Base-by-base conservation (phyloP, 768 basidiomycete species). In the Obba rivulosa region DNA sequence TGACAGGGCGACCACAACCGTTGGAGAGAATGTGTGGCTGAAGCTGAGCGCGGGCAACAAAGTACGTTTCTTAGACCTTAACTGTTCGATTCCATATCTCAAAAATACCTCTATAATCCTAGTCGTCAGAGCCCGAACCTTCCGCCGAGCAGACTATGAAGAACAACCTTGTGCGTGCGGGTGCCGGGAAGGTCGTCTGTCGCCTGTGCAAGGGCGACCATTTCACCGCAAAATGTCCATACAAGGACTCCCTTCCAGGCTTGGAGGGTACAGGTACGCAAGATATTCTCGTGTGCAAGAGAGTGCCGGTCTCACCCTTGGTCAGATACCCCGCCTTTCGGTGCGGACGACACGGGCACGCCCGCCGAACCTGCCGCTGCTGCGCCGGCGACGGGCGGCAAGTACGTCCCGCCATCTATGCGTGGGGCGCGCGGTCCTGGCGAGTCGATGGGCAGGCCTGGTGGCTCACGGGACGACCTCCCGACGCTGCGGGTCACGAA, bases 401-500 rank as follows among this genome's bases (percentile, higher is more conserved):
- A 94, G 69, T 96, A 96, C 65, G 88, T 96, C 14, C 92, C 93
- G 2, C 91, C 92, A n/a, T 88, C 87, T 1, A 87, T 90, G 84
- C 88, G 93, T 59, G 78, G 73, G 2, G 69, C 77, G 73, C 77
- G 83, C 38, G 80, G 79, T 2, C 70, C 83, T 8, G 90, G 92
- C 42, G 91, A 92, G 61, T 73, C 84, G 2, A 90, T 92, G 87
- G 75, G 76, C 35, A 64, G 76, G 41, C 60, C 74, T 3, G 76
- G 78, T 16, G 73, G 76, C 39, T 73, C 67, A 16, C 80, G 95
- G 35, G 93, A 97, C 64, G 96, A 98, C 61, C 78, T 94, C 18
- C 96, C 96, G 2, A 99, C 96, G 0, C 78, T 99, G 16, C 91
- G 96, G 24, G 92, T 99, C 55, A 97, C 96, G 28, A 98, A 98